phyloP scores from a whole-genome alignment of 306 rosid genomes.

The Quercus engelmannii region DNA sequence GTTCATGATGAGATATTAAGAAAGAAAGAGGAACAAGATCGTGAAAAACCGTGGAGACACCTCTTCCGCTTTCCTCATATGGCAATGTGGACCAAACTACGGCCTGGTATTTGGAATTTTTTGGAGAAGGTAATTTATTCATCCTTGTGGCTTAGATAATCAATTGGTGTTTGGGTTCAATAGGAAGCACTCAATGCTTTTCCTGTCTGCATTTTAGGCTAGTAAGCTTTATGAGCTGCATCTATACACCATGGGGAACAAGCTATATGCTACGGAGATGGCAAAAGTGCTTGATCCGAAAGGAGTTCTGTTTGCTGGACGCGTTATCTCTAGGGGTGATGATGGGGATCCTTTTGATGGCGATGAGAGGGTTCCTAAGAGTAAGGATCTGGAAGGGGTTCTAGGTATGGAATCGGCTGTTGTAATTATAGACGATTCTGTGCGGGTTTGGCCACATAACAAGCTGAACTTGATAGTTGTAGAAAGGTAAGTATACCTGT shows the following conservation, averaged over 20 bases:
- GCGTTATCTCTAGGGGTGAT: conserved; percentile 96
- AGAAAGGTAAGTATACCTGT: conserved; percentile 62
- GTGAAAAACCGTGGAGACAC: conserved; percentile 72
- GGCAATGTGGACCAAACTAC: conserved; percentile 99
- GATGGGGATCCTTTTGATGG: conserved; percentile 73
- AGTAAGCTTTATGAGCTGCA: conserved; percentile 92
- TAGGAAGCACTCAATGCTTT: conserved; percentile 12
- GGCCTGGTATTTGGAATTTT: conserved; percentile 98
- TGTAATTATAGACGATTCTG: conserved; percentile 94
- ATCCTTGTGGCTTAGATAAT: conserved; percentile 4
- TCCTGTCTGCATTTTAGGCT: conserved; percentile 57
- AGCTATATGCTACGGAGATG: conserved; percentile 96
- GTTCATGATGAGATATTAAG: conserved; percentile 89
- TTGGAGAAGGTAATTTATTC: conserved; percentile 73
- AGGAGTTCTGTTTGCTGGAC: conserved; percentile 77
- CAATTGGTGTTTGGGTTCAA: conserved; percentile 14
- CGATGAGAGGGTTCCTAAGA: conserved; percentile 85
- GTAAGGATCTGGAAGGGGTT: conserved; percentile 98
- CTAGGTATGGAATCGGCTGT: conserved; percentile 98
- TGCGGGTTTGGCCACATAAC: conserved; percentile 99
- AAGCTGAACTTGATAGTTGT: conserved; percentile 95
- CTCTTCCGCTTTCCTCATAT: conserved; percentile 92
- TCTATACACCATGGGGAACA: conserved; percentile 99
- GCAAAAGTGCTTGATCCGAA: conserved; percentile 98
- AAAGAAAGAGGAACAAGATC: conserved; percentile 88